These are phyloP conservation scores for Colletotrichum sp. DNA, from an alignment of 2,329 filamentous ascomycete species.

Conservation along the genomic window DNA sequence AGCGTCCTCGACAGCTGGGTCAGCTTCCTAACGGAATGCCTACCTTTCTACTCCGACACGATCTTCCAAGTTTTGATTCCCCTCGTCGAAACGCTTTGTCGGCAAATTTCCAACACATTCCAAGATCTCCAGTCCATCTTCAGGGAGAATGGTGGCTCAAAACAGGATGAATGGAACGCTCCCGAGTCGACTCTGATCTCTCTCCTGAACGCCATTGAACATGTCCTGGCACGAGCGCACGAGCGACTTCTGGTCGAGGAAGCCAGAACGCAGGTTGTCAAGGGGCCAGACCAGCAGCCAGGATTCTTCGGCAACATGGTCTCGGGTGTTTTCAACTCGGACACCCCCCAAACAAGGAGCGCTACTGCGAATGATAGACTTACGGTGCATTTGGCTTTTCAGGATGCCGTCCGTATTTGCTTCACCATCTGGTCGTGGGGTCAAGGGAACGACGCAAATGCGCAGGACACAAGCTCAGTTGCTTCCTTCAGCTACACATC, in stretches of 20 bases:
- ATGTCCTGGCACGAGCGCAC: slow-evolving; percentile 86
- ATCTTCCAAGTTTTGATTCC: slow-evolving; percentile 93
- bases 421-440: slow-evolving; percentile 97
- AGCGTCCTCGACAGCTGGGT: slow-evolving; percentile 92
- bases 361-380: slow-evolving; percentile 91
- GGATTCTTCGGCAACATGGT: slow-evolving; percentile 96
- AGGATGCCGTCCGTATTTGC: slow-evolving; percentile 91
- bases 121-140: slow-evolving; percentile 72
- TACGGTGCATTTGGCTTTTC: slow-evolving; percentile 94
- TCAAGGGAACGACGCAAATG: slow-evolving; percentile 61
- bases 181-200: slow-evolving; percentile 80
- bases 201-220: slow-evolving; percentile 92
- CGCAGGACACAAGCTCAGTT: slow-evolving; percentile 69
- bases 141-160: slow-evolving; percentile 30
- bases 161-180: slow-evolving; percentile 35
- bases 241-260: slow-evolving; percentile 82
- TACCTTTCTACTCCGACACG: slow-evolving; percentile 82
- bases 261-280: slow-evolving; percentile 68
- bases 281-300: slow-evolving; percentile 82
- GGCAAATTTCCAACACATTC: slow-evolving; percentile 77
- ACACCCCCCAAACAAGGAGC: slow-evolving; percentile 77
- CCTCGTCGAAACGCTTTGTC: slow-evolving; percentile 87
- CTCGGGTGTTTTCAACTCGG: slow-evolving; percentile 84
- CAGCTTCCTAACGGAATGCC: slow-evolving; percentile 78
- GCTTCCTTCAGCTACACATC: slow-evolving; percentile 93